phyloP scores from a whole-genome alignment of 768 basidiomycete genomes.

The Tephrocybe sp. region DNA sequence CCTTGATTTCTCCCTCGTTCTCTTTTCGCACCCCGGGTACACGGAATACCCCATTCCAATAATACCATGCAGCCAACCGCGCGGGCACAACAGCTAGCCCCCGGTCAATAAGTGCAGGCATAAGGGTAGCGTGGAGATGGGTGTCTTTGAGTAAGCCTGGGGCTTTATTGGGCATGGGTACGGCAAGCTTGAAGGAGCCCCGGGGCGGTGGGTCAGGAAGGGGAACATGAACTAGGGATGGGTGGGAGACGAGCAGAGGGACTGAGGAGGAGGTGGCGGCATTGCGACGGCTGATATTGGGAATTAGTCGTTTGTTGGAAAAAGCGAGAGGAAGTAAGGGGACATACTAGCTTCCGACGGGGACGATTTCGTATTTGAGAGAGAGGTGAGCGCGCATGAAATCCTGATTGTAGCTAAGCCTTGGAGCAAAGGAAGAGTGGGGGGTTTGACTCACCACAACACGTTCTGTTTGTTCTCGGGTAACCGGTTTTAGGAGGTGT shows the following conservation, averaged over 20 bases:
- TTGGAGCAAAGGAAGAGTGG: constrained; percentile 11
- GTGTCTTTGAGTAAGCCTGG: not conserved
- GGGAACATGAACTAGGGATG: constrained; percentile 43
- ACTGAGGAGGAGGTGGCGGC: constrained; percentile 33
- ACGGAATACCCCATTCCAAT: constrained; percentile 55
- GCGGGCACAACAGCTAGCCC: constrained; percentile 43
- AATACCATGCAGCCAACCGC: constrained; percentile 30
- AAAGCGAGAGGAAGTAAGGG: not conserved
- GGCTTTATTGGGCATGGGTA: not conserved
- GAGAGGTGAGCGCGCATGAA: constrained; percentile 49
- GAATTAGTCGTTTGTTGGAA: not conserved
- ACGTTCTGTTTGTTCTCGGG: constrained; percentile 41
- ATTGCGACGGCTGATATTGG: constrained; percentile 55
- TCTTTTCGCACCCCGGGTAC: too few species aligned
- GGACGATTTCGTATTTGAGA: constrained; percentile 45
- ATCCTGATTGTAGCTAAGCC: constrained; percentile 31
- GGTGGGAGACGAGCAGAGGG: constrained; percentile 45
- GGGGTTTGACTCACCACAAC: constrained; percentile 33
- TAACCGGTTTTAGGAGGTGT: constrained; percentile 34
- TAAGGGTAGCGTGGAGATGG: constrained; percentile 32
- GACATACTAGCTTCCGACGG: constrained; percentile 62
- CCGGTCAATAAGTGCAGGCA: constrained; percentile 40
- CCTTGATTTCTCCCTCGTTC: constrained; percentile 15
- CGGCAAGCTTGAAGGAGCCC: not conserved
- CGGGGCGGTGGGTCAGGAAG: constrained; percentile 27